Conservation (phyloP, 345 rosid species). For the Populus pruinosa region DNA sequence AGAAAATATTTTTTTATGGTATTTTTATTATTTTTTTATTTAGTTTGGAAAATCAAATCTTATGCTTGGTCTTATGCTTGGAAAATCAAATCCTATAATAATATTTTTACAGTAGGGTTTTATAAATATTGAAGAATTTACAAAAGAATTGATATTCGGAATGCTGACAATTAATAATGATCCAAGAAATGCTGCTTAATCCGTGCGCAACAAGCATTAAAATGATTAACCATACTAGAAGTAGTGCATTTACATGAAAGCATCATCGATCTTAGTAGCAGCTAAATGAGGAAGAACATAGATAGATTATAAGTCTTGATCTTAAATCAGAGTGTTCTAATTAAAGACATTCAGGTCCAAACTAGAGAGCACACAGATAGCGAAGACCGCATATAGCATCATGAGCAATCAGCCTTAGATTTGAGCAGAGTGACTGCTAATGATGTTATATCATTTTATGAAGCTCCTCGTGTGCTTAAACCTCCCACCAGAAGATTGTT, state of each 20-base stretch:
- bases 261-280: neutral
- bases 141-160: too few relatives aligned
- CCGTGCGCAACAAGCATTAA: neutral
- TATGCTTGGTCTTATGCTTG: too few relatives aligned
- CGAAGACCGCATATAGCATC: slow-evolving; percentile 85
- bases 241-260: slow-evolving; percentile 7
- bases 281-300: slow-evolving; percentile 4
- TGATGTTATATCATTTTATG: slow-evolving; percentile 74
- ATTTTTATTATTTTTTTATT: too few relatives aligned
- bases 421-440: slow-evolving; percentile 92
- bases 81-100: too few relatives aligned
- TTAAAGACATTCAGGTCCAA: neutral
- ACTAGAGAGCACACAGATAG: neutral
- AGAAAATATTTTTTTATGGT: too few relatives aligned
- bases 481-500: neutral
- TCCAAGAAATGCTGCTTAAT: neutral
- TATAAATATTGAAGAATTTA: too few relatives aligned
- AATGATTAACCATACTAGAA: slow-evolving; percentile 6
- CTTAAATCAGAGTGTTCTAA: neutral
- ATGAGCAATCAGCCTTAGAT: slow-evolving; percentile 98
- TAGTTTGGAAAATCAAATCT: too few relatives aligned
- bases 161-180: neutral
- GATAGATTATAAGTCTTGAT: slow-evolving; percentile 3
- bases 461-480: neutral
- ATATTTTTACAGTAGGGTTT: too few relatives aligned